phyloP scores from a whole-genome alignment of 2,329 filamentous ascomycete species.

The Knoxdaviesia capensis region DNA sequence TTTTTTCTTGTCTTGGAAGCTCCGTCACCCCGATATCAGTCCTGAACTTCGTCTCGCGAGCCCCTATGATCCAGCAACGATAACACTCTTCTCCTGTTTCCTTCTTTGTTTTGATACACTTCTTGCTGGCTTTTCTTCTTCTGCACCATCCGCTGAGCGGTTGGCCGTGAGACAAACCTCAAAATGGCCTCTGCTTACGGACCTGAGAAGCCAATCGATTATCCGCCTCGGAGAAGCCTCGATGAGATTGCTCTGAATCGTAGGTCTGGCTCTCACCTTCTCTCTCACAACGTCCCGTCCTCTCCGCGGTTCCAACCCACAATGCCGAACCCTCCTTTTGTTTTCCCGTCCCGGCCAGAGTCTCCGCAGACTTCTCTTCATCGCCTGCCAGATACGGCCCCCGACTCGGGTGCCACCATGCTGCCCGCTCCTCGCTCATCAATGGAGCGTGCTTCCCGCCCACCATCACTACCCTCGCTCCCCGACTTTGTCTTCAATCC shows the following conservation, averaged over 20 bases:
- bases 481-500: constrained; percentile 38
- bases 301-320: constrained; percentile 6
- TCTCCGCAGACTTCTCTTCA: constrained; percentile 15
- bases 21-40: no score
- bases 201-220: constrained; percentile 14
- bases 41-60: no score
- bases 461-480: constrained; percentile 17
- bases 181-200: constrained; percentile 22
- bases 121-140: background rate
- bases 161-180: constrained; percentile 1
- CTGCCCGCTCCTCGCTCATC: no score
- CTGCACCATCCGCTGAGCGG: background rate
- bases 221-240: constrained; percentile 9
- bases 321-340: constrained; percentile 40
- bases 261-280: no score
- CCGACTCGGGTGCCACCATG: no score
- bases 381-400: no score
- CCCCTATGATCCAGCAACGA: no score
- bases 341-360: constrained; percentile 33
- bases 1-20: no score
- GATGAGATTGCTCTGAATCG: constrained; percentile 6
- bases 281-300: constrained; percentile 7
- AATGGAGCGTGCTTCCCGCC: no score
- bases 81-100: background rate
- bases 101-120: background rate